Percentiles rank a stretch among this genome's conserved stretches.
Evolutionary conservation across 768 basidiomycete species (phyloP).

Genomic region (Auricularia heimuer): DNA sequence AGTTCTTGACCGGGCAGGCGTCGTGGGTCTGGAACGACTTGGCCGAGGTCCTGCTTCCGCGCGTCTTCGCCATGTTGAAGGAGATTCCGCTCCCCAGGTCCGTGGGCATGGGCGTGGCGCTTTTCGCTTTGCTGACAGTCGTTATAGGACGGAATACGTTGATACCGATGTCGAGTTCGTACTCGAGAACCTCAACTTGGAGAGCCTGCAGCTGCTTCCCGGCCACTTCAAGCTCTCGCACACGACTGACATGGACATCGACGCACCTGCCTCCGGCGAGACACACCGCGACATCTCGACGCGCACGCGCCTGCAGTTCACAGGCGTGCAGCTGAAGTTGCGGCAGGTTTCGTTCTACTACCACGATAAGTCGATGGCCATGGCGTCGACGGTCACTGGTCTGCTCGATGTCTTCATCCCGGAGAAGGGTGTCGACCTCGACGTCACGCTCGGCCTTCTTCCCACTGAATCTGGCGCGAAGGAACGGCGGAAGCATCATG

Average conservation of each 20-base stretch:
- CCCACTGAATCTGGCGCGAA: slow-evolving; percentile 34
- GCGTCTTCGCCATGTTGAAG: slow-evolving; percentile 39
- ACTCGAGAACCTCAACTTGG: slow-evolving; percentile 64
- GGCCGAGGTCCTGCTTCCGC: slow-evolving; percentile 70
- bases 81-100: slow-evolving; percentile 64
- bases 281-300: slow-evolving; percentile 47
- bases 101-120: slow-evolving; percentile 4
- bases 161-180: slow-evolving; percentile 62
- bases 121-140: background rate
- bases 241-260: slow-evolving; percentile 46
- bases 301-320: slow-evolving; percentile 53
- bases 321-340: slow-evolving; percentile 54
- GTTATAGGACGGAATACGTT: slow-evolving; percentile 55
- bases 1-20: slow-evolving; percentile 45
- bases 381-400: slow-evolving; percentile 44
- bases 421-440: slow-evolving; percentile 56
- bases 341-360: slow-evolving; percentile 68
- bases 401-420: slow-evolving; percentile 54
- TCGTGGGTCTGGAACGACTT: slow-evolving; percentile 77
- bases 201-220: slow-evolving; percentile 54
- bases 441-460: slow-evolving; percentile 55
- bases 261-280: slow-evolving; percentile 25
- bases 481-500: slow-evolving; percentile 35
- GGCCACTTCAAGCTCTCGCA: slow-evolving; percentile 65
- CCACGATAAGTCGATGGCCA: slow-evolving; percentile 42